Evolutionary conservation across 352 stramenopile species (phyloP).

Genomic region (Globisporangium apiculatum): DNA sequence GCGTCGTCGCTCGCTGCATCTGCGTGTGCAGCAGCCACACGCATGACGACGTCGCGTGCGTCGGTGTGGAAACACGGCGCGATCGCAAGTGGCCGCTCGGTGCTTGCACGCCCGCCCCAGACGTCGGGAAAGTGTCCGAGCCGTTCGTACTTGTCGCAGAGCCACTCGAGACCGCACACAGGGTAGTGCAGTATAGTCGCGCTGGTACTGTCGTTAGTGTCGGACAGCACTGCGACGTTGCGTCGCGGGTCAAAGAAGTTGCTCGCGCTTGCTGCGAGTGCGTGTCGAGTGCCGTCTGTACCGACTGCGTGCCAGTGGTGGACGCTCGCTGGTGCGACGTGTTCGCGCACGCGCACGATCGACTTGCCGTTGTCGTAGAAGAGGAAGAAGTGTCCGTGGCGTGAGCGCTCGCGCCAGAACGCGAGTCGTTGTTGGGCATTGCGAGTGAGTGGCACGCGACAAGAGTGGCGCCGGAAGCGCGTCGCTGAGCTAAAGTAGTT

Average conservation of each 20-base stretch:
- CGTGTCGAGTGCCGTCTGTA: too few species aligned
- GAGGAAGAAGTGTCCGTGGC: constrained; percentile 28
- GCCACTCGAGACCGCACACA: constrained; percentile 32
- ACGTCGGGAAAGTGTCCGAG: constrained; percentile 19
- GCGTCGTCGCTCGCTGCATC: not conserved
- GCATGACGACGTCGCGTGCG: constrained; percentile 14
- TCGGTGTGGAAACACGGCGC: constrained; percentile 33
- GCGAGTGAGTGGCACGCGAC: constrained; percentile 15
- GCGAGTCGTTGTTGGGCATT: constrained; percentile 13
- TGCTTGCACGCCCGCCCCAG: constrained; percentile 17
- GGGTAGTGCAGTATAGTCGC: constrained; percentile 28
- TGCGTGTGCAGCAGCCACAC: not conserved
- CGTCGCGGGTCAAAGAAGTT: constrained; percentile 28
- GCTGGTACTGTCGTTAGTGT: not conserved
- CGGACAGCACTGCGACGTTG: constrained; percentile 8
- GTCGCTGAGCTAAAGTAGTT: constrained; percentile 25
- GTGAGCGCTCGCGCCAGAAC: constrained; percentile 22
- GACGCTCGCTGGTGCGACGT: constrained; percentile 19
- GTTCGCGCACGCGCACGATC: constrained; percentile 19
- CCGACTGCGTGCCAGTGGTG: constrained; percentile 21
- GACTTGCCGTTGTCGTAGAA: constrained; percentile 47
- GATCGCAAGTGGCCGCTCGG: constrained; percentile 14
- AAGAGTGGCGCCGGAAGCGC: constrained; percentile 21
- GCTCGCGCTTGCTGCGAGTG: constrained; percentile 1
- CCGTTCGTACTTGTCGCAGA: constrained; percentile 28